Percentiles rank a stretch among this genome's conserved stretches.
phyloP scores from a whole-genome alignment of 1,284 basidiomycete genomes.

The Pseudozyma pruni region DNA sequence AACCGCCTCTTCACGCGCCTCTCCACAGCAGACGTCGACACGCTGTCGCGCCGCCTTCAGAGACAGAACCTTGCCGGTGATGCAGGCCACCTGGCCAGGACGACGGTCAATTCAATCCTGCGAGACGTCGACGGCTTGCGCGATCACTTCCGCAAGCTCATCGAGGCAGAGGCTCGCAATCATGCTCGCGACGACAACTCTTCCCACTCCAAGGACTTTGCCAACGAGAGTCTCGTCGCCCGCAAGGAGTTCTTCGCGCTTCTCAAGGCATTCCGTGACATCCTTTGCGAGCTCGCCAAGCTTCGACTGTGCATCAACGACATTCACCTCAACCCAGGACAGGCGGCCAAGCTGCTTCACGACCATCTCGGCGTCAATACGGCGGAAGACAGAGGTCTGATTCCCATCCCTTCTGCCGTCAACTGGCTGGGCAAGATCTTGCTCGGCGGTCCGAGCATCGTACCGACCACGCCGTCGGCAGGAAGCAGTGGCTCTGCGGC shows the following conservation, averaged over 20 bases:
- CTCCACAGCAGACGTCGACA: slow-evolving; percentile 83
- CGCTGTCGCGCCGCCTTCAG: slow-evolving; percentile 87
- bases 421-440: slow-evolving; percentile 58
- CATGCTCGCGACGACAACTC: slow-evolving; percentile 25
- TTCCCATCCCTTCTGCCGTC: slow-evolving; percentile 48
- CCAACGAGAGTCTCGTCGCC: slow-evolving; percentile 72
- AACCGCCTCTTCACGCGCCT: slow-evolving; percentile 77
- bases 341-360: slow-evolving; percentile 70
- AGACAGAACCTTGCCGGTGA: slow-evolving; percentile 88
- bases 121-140: slow-evolving; percentile 79
- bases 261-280: slow-evolving; percentile 85
- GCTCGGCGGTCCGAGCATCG: slow-evolving; percentile 27
- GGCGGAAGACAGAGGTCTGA: slow-evolving; percentile 42
- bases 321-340: slow-evolving; percentile 84
- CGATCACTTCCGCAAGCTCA: slow-evolving; percentile 75
- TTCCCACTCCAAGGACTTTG: slow-evolving; percentile 69
- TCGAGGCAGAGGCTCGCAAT: slow-evolving; percentile 70
- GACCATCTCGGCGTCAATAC: slow-evolving; percentile 58
- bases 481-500: slow-evolving; percentile 1
- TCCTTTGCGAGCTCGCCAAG: slow-evolving; percentile 83
- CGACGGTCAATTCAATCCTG: slow-evolving; percentile 81
- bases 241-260: slow-evolving; percentile 84
- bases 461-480: slow-evolving; percentile 18
- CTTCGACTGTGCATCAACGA: slow-evolving; percentile 87
- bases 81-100: slow-evolving; percentile 84